phyloP scores from a whole-genome alignment of 1,139 yeast species.

The Meyerozyma sp. region DNA sequence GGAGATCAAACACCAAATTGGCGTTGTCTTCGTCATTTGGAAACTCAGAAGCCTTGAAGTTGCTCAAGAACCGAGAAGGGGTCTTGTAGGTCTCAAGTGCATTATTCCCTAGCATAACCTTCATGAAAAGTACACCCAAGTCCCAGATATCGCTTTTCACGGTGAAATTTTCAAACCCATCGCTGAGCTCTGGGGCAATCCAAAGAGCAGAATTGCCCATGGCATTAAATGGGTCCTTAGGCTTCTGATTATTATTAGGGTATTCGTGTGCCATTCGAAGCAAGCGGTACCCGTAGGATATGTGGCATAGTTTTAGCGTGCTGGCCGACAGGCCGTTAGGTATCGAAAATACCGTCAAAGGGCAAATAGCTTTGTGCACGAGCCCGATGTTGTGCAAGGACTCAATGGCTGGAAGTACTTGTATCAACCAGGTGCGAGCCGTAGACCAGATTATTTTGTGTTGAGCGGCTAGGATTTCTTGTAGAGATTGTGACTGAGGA shows the following conservation, averaged over 20 bases:
- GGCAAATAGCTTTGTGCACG: conserved; percentile 63
- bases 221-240: conserved; percentile 5
- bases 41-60: conserved; percentile 29
- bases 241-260: conserved; percentile 29
- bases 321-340: conserved; percentile 7
- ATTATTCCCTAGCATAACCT: conserved; percentile 58
- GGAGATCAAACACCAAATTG: conserved; percentile 52
- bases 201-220: conserved; percentile 36
- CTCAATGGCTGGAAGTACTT: conserved; percentile 80
- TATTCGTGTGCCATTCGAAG: conserved; percentile 51
- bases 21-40: conserved; percentile 30
- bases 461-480: conserved; percentile 65
- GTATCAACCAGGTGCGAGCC: conserved; percentile 86
- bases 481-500: conserved; percentile 48
- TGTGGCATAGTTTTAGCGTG: conserved; percentile 58
- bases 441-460: conserved; percentile 64
- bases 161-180: conserved; percentile 42
- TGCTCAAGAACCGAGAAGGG: conserved; percentile 58
- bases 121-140: conserved; percentile 72
- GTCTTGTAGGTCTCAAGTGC: conserved; percentile 44
- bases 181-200: conserved; percentile 73
- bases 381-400: conserved; percentile 76
- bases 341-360: conserved; percentile 47
- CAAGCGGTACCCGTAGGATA: conserved; percentile 66
- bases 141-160: conserved; percentile 92